Evolutionary conservation across 2,329 filamentous ascomycete species (phyloP).

Genomic region (Stemphylium lycopersici): DNA sequence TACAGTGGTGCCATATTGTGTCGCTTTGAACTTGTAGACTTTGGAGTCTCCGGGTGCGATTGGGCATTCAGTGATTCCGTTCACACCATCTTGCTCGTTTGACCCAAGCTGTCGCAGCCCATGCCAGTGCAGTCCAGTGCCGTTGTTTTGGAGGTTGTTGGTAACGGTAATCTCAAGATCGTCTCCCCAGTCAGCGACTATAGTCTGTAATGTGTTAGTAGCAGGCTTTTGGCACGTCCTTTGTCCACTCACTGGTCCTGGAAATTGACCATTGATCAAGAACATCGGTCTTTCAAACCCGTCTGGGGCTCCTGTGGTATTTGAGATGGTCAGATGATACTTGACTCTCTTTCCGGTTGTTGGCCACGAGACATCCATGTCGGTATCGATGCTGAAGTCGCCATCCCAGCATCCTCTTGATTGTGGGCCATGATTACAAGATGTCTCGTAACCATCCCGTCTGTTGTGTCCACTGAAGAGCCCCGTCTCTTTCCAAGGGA

Average conservation of each 20-base stretch:
- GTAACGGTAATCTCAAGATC: slow-evolving; percentile 48
- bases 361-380: slow-evolving; percentile 53
- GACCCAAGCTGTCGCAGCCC: slow-evolving; percentile 54
- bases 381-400: slow-evolving; percentile 51
- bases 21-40: slow-evolving; percentile 44
- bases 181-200: slow-evolving; percentile 52
- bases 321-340: slow-evolving; percentile 54
- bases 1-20: slow-evolving; percentile 45
- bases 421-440: slow-evolving; percentile 30
- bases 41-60: slow-evolving; percentile 62
- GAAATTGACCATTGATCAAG: slow-evolving; percentile 55
- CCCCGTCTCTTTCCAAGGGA: slow-evolving; percentile 33
- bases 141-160: slow-evolving; percentile 50
- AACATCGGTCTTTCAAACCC: slow-evolving; percentile 51
- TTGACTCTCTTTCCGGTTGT: slow-evolving; percentile 50
- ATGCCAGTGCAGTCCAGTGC: slow-evolving; percentile 61
- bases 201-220: slow-evolving; percentile 44
- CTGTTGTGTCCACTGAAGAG: slow-evolving; percentile 16
- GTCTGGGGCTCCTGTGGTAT: slow-evolving; percentile 54
- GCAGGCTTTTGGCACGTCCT: background rate
- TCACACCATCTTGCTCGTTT: slow-evolving; percentile 54
- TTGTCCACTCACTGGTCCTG: slow-evolving; percentile 52
- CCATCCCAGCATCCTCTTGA: slow-evolving; percentile 32
- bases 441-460: slow-evolving; percentile 19
- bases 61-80: slow-evolving; percentile 67